These are phyloP conservation scores for Kodamaea sp. DNA, from an alignment of 1,139 yeast species.

Conservation along the genomic window DNA sequence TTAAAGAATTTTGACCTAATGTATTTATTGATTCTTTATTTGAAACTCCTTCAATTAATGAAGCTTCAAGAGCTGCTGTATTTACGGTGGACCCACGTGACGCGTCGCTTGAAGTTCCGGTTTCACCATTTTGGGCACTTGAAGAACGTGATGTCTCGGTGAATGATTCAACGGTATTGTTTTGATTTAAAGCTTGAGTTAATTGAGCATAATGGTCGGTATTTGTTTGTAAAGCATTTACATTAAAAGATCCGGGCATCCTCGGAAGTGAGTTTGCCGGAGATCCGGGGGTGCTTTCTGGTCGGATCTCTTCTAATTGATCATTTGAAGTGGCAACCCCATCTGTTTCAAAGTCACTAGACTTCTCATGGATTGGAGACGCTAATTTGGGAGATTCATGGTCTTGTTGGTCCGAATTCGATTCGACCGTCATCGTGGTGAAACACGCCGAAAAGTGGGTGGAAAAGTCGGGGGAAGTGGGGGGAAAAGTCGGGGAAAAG, in stretches of 20 bases:
- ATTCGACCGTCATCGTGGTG: too few species aligned
- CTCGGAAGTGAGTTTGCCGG: conserved; percentile 43
- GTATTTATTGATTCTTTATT: conserved; percentile 4
- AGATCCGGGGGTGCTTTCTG: not conserved
- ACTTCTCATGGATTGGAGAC: too few species aligned
- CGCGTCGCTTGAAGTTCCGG: not conserved
- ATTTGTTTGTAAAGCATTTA: conserved; percentile 42
- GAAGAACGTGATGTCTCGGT: not conserved
- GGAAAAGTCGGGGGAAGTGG: too few species aligned
- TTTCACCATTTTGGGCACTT: not conserved
- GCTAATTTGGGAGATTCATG: too few species aligned
- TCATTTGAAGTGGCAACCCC: too few species aligned
- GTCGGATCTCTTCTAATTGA: not conserved
- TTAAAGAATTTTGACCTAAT: not conserved
- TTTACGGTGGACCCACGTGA: conserved; percentile 5
- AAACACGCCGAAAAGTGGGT: too few species aligned
- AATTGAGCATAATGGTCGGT: conserved; percentile 21
- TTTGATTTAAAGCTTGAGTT: conserved; percentile 17
- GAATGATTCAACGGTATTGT: conserved; percentile 5
- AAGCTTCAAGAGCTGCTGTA: conserved; percentile 6
- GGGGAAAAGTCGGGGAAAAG: too few species aligned
- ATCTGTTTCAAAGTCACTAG: too few species aligned
- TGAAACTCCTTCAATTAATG: not conserved
- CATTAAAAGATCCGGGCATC: conserved; percentile 58
- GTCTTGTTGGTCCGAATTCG: too few species aligned